phyloP scores from a whole-genome alignment of 345 rosid genomes.

The Heritiera fomes region DNA sequence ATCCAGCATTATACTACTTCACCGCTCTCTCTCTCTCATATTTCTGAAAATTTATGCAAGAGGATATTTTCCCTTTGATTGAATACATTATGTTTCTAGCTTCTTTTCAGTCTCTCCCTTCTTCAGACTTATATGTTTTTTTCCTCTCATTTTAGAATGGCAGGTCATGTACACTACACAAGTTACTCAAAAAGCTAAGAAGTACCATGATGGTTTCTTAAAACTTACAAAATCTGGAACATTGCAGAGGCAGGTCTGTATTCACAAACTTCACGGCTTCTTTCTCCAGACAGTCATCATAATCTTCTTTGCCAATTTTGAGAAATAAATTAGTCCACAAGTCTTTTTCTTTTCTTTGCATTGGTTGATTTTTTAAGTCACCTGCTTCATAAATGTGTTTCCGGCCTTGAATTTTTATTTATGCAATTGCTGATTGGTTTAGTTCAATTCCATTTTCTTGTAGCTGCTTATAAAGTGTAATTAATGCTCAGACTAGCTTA shows the following conservation, averaged over 20 bases:
- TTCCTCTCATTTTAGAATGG: constrained; percentile 40
- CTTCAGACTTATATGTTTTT: not conserved
- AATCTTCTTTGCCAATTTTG: constrained; percentile 11
- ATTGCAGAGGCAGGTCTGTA: constrained; percentile 50
- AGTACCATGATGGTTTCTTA: constrained; percentile 62
- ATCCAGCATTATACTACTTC: not conserved
- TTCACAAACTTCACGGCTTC: constrained; percentile 8
- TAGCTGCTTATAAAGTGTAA: constrained; percentile 12
- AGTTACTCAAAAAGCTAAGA: constrained; percentile 61
- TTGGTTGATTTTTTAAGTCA: no score
- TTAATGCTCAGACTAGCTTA: constrained; percentile 21
- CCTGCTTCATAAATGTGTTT: not conserved
- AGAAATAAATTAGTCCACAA: constrained; percentile 6
- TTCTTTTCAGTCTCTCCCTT: not conserved
- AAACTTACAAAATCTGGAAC: constrained; percentile 35
- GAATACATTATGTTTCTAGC: not conserved
- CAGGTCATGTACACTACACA: constrained; percentile 66
- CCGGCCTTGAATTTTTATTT: not conserved
- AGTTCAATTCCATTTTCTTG: not conserved
- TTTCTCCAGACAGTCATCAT: not conserved
- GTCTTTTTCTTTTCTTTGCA: not conserved
- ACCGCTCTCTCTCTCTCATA: not conserved
- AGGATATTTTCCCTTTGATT: not conserved
- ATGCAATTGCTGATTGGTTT: not conserved
- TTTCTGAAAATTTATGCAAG: not conserved